Conservation (phyloP, 179 eudicot species). For the Vitellaria paradoxa region DNA sequence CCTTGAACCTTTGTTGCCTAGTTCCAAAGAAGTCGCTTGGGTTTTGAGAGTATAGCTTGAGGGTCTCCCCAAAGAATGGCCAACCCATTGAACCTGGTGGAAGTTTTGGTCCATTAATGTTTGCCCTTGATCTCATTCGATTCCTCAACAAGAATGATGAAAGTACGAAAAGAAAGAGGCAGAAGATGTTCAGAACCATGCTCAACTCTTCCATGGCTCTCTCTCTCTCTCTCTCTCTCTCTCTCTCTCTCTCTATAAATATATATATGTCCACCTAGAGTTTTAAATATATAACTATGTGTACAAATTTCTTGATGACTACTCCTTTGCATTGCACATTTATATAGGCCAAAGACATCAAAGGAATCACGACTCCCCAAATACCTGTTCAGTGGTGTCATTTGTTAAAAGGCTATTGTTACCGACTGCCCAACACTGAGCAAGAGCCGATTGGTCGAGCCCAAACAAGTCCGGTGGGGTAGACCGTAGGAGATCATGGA, state of each 20-base stretch:
- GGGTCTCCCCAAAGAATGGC: constrained; percentile 60
- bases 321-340: too few species aligned
- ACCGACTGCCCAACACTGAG: too few species aligned
- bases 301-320: too few species aligned
- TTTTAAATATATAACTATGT: too few species aligned
- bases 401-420: too few species aligned
- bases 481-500: not conserved
- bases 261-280: not conserved
- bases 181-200: not conserved
- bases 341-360: too few species aligned
- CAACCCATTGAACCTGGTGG: constrained; percentile 61
- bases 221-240: constrained; percentile 3
- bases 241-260: too few species aligned
- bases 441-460: not conserved
- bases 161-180: not conserved
- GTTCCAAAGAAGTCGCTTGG: constrained; percentile 39
- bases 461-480: too few species aligned
- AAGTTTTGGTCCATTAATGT: constrained; percentile 24
- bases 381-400: too few species aligned
- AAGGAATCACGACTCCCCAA: too few species aligned
- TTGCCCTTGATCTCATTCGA: constrained; percentile 9
- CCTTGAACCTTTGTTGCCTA: constrained; percentile 33
- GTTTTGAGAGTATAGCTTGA: constrained; percentile 43
- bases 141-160: constrained; percentile 6
- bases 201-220: too few species aligned